Base-by-base conservation (phyloP, 257 asterid species). In the Lantana camara region DNA sequence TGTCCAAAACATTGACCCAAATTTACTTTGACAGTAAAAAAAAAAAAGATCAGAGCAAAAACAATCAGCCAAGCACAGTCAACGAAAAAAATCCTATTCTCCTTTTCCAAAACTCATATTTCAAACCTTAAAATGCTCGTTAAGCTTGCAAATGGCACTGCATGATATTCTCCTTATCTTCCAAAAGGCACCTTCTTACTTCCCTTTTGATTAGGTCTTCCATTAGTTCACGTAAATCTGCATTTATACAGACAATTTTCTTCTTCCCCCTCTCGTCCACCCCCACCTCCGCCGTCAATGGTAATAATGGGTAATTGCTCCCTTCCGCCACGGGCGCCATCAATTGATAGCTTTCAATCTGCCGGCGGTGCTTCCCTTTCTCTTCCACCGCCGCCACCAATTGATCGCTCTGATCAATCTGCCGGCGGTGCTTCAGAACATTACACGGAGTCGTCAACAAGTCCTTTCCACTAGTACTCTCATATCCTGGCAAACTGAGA, bases 191-290 rank as follows among this genome's bases (percentile, higher is more conserved):
- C 64, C 66, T 79, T n/a, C 61, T 67, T 57, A 79, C 76, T 72
- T 82, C 88, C 27, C 11, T 42, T 69, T 34, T 77, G 48, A 82
- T 63, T 66, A 82, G 57, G 4, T 79, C 75, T 44, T 64, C 70
- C 71, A 79, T 58, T 47, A 76, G 27, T 1, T 70, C 57, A 38
- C 46, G 48, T 2, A 76, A 65, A 49, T 79, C 81, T 3, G 79
- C 65, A 42, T 46, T 60, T 17, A 79, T 64, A 52, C 59, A 12
- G 68, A 12, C 9, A 1, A 70, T 32, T 30, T 34, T 62, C 29
- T 46, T 55, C 64, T 48, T 60, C 57, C 2, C 62, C 30, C 13
- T 52, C 30, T 15, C 60, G 35, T 16, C n/a, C n/a, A n/a, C n/a
- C n/a, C n/a, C n/a, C n/a, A n/a, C 45, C 22, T 16, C 52, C 37